Evolutionary conservation across 192 early-diverging fungal genomes (phyloP).

Genomic region (Linnemannia elongata): DNA sequence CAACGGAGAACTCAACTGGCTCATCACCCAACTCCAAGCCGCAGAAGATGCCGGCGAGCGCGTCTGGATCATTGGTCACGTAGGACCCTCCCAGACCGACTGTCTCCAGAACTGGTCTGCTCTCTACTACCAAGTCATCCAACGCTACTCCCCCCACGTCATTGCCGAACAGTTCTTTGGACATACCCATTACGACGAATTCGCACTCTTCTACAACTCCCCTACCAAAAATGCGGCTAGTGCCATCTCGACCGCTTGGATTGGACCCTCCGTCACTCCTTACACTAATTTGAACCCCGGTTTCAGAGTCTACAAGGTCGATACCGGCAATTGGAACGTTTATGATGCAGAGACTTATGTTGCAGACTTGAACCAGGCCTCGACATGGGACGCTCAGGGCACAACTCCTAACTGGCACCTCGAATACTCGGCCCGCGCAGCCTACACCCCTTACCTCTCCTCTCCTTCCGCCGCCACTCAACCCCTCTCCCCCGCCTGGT

Average conservation of each 20-base stretch:
- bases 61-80: conserved; percentile 70
- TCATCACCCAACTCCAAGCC: conserved; percentile 61
- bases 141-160: conserved; percentile 64
- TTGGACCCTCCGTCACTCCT: conserved; percentile 65
- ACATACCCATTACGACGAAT: conserved; percentile 65
- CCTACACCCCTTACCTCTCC: conserved; percentile 28
- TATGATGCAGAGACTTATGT: conserved; percentile 63
- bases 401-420: conserved; percentile 58
- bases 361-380: conserved; percentile 55
- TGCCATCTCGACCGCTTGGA: conserved; percentile 59
- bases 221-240: conserved; percentile 19
- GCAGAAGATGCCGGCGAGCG: conserved; percentile 61
- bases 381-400: conserved; percentile 34
- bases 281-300: conserved; percentile 64
- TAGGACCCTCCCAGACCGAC: conserved; percentile 57
- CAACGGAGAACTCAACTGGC: conserved; percentile 60
- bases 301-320: conserved; percentile 67
- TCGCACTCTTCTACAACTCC: conserved; percentile 59
- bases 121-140: conserved; percentile 63
- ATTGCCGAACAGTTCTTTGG: conserved; percentile 69
- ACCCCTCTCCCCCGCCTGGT: conserved; percentile 59
- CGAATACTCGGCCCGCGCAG: conserved; percentile 62
- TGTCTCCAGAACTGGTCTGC: conserved; percentile 64
- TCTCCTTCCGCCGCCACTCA: not conserved
- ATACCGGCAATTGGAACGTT: conserved; percentile 61